phyloP scores from a whole-genome alignment of 2,329 filamentous ascomycete species.

The Xylariaceae sp. region DNA sequence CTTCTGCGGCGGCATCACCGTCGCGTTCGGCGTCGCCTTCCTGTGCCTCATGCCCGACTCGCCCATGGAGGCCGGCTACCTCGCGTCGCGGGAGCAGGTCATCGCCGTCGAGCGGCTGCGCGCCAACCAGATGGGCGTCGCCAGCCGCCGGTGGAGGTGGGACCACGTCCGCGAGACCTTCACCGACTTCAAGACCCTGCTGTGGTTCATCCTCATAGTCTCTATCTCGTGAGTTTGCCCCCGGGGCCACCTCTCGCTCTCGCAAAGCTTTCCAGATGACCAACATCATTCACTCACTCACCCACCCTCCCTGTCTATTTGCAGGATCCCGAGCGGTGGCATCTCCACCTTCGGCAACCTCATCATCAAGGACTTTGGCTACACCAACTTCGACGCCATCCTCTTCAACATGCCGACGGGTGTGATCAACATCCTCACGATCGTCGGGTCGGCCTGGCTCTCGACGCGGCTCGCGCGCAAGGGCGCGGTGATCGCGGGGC shows the following conservation, averaged over 20 bases:
- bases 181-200: constrained; percentile 39
- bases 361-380: constrained; percentile 34
- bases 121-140: constrained; percentile 68
- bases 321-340: constrained; percentile 31
- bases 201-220: constrained; percentile 53
- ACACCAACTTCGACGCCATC: constrained; percentile 29
- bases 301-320: too few species aligned
- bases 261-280: constrained; percentile 45
- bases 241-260: too few species aligned
- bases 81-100: constrained; percentile 58
- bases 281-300: constrained; percentile 4
- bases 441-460: constrained; percentile 30
- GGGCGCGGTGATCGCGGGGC: constrained; percentile 33
- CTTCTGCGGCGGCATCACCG: constrained; percentile 42
- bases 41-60: constrained; percentile 57
- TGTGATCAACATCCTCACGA: constrained; percentile 26
- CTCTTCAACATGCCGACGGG: constrained; percentile 35
- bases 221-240: constrained; percentile 51
- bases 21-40: constrained; percentile 42
- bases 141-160: constrained; percentile 62
- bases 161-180: constrained; percentile 50
- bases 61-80: constrained; percentile 48
- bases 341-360: constrained; percentile 31
- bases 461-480: constrained; percentile 35
- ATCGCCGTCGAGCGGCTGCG: constrained; percentile 65